These are phyloP conservation scores for Acanthamoeba triangularis DNA, from an alignment of 208 protist species.

Conservation along the genomic window DNA sequence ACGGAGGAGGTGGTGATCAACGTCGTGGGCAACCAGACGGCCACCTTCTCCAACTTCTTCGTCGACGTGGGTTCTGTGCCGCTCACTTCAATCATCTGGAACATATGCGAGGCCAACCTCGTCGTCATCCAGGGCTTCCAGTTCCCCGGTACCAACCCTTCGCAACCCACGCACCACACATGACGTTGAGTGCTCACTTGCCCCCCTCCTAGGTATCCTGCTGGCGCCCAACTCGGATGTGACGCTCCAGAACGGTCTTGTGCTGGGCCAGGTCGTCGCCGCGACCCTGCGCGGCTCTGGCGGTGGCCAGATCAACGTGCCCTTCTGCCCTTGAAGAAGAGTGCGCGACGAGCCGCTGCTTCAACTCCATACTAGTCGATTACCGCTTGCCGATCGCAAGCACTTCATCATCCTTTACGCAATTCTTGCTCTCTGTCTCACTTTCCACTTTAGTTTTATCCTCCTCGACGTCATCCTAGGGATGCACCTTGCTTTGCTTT, in stretches of 20 bases:
- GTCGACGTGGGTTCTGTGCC: conserved; percentile 13
- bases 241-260: conserved; percentile 44
- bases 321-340: conserved; percentile 10
- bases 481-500: too few relatives aligned
- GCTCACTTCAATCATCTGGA: conserved; percentile 23
- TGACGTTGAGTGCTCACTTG: background rate
- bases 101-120: background rate
- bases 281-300: conserved; percentile 8
- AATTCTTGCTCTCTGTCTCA: too few relatives aligned
- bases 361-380: too few relatives aligned
- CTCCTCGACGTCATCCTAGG: too few relatives aligned
- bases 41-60: conserved; percentile 56
- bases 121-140: conserved; percentile 58
- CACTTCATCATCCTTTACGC: too few relatives aligned
- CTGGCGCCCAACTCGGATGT: conserved; percentile 8
- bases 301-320: conserved; percentile 40
- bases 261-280: conserved; percentile 19
- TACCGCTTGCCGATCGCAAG: too few relatives aligned
- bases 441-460: too few relatives aligned
- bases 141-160: conserved; percentile 18
- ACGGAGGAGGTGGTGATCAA: conserved; percentile 28
- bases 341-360: background rate
- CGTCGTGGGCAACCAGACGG: background rate
- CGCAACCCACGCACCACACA: background rate
- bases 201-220: background rate